Base-by-base conservation (phyloP, 495 filamentous ascomycete species). In the Bacidia gigantensis region DNA sequence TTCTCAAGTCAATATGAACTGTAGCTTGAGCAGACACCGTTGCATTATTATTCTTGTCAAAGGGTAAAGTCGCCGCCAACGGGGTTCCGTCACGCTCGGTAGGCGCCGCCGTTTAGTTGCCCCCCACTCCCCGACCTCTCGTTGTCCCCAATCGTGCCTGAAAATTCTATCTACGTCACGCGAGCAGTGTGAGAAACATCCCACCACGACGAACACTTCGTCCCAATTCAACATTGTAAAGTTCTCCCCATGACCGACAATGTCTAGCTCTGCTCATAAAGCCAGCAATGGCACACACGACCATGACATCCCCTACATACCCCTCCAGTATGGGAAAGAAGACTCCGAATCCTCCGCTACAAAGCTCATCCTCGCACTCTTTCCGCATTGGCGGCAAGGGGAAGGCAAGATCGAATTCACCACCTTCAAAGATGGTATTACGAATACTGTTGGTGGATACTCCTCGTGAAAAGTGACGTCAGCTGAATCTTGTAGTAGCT, bases 371-470 rank as follows among this genome's bases (percentile, higher is more conserved):
- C 73, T 89, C 49, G 76, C 86, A 20, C 72, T 96, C 35, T 78
- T 81, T 43, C 93, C 87, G 5, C 78, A 90, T 59, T 98, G 92
- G 92, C 76, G 82, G 54, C 72, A 77, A 17, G 67, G 75, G 0
- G 78, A 74, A 47, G 87, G 86, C 50, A 79, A 81, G n/a, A 76
- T 98, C 55, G 84, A 89, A 63, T 87, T 97, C 59, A 75, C 87
- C 46, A 79, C 82, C 44, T 98, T 97, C 71, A 98, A 86, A 24
- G 92, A 98, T 63, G 92, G 92, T 58, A 98, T 98, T 66, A 98
- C 92, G 43, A 98, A 98, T 67, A 96, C 90, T 54, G 82, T 85
- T 67, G 79, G 58, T 24, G 26, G 24, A 52, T 41, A 11, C n/a
- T n/a, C n/a, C n/a, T n/a, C n/a, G n/a, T n/a, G 17, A 54, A 22